These are phyloP conservation scores for Leptographium galeiforme DNA, from an alignment of 2,329 filamentous ascomycete species.

Conservation along the genomic window DNA sequence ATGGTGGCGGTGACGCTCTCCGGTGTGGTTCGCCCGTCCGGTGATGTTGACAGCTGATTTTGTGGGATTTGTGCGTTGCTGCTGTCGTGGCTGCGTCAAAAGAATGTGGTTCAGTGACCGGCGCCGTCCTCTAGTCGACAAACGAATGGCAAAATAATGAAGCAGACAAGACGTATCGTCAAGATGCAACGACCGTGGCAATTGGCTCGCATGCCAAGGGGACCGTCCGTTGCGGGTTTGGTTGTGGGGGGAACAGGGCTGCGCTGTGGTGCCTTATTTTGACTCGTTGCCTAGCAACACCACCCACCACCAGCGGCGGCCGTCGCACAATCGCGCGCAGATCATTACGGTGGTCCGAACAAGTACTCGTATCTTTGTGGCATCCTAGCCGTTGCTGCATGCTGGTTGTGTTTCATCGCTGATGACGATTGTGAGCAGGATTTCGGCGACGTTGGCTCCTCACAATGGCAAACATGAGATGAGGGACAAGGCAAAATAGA, in stretches of 20 bases:
- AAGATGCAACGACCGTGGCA: background rate
- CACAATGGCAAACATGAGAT: too few species aligned
- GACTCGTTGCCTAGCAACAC: constrained; percentile 1
- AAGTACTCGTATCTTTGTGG: too few species aligned
- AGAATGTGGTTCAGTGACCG: background rate
- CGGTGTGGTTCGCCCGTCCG: background rate
- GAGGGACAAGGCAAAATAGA: too few species aligned
- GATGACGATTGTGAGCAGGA: too few species aligned
- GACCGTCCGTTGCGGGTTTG: background rate
- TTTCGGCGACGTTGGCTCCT: too few species aligned
- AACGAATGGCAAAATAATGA: background rate
- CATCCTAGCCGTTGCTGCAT: too few species aligned
- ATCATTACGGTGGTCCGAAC: too few species aligned
- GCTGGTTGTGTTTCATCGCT: too few species aligned
- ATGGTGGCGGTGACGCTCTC: background rate
- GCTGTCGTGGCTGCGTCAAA: background rate
- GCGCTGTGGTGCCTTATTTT: background rate
- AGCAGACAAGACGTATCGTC: background rate
- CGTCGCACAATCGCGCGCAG: too few species aligned
- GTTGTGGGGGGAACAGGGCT: background rate
- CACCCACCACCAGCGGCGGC: background rate
- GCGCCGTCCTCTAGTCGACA: background rate
- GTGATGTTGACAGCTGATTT: background rate
- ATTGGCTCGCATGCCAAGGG: background rate
- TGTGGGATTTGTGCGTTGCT: background rate